Evolutionary conservation across 495 filamentous ascomycete genomes (phyloP), one percentile per base, ranked within the genome.

Genomic region (Filosporella fistucella): DNA sequence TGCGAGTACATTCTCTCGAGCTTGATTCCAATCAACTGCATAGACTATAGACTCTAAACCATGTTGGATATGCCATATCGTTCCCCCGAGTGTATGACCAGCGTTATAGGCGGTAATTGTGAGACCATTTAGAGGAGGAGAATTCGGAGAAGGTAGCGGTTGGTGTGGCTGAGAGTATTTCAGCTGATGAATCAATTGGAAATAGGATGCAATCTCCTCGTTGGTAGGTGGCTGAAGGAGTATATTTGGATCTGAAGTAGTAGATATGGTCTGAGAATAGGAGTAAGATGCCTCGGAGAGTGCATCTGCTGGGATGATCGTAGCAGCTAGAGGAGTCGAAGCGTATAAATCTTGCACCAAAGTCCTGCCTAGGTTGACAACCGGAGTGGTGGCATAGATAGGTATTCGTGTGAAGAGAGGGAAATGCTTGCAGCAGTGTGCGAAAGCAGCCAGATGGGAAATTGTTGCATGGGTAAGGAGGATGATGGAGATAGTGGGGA

Each of bases 51-150:
- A 95, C 61, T 99, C 93, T 62, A 96, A 76, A 1, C 90, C 90
- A 71, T 97, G 90, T 48, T 96, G 93, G 52, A 99, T 89, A 60
- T 97, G 91, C 93, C 93, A 99, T 66, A 99, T 95, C 21, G 93
- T 95, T 49, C 93, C 93, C 56, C 93, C 93, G 0, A 97, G 78
- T 0, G 91, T 95, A 62, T 96, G 91, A 24, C 93, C 94, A 22
- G 93, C 89, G 70, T 90, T 93, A 68, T 97, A 97, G 2, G 93
- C 93, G 6, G 93, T 96, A 43, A 99, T 86, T 1, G 88, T 95
- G 14, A 99, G 81, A n/a, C 89, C 90, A 51, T 89, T 86, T 13
- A 95, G 68, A 3, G 90, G 86, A 14, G 90, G 89, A 3, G 89
- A 93, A 62, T 89, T 93, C 0, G 88, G 83, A 11, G 89, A 93